Conservation (phyloP, 2,329 filamentous ascomycete genomes). For the Alternaria ventricosa region DNA sequence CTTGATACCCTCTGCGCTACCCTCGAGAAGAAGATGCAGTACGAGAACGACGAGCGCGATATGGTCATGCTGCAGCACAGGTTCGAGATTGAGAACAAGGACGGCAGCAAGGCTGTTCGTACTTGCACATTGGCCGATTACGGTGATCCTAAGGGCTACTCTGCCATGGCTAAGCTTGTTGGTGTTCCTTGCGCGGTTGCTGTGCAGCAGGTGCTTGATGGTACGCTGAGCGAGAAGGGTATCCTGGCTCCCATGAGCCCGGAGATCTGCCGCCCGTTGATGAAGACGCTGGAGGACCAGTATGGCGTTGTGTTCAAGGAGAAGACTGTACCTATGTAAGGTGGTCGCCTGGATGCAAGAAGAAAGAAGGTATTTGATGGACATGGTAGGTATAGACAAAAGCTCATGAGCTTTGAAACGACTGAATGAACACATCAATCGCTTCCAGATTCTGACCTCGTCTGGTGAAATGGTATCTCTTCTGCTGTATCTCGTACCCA, state of each 20-base stretch:
- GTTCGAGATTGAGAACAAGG: constrained; percentile 83
- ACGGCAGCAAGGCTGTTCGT: constrained; percentile 76
- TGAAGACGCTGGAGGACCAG: constrained; percentile 79
- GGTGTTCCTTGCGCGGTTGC: constrained; percentile 78
- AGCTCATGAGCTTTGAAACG: background rate
- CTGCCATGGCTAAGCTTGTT: constrained; percentile 82
- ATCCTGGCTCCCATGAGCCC: constrained; percentile 78
- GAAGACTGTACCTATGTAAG: constrained; percentile 59
- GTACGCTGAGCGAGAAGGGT: constrained; percentile 74
- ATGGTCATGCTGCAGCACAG: constrained; percentile 80
- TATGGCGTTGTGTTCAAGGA: constrained; percentile 76
- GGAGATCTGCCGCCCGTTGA: constrained; percentile 74
- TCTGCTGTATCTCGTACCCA: background rate
- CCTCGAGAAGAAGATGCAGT: constrained; percentile 91
- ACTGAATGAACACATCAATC: constrained; percentile 1
- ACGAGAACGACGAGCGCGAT: constrained; percentile 81
- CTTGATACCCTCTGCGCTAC: constrained; percentile 90
- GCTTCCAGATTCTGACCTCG: background rate
- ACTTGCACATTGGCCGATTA: constrained; percentile 85
- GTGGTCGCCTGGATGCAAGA: background rate
- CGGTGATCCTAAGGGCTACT: constrained; percentile 79
- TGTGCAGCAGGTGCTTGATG: constrained; percentile 77
- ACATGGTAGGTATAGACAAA: constrained; percentile 6
- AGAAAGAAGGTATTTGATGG: background rate
- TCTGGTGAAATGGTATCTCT: constrained; percentile 9